A percentile compares a stretch with the other conserved stretches of the same genome.
phyloP scores from a whole-genome alignment of 768 basidiomycete genomes.

The Suillus paluster region DNA sequence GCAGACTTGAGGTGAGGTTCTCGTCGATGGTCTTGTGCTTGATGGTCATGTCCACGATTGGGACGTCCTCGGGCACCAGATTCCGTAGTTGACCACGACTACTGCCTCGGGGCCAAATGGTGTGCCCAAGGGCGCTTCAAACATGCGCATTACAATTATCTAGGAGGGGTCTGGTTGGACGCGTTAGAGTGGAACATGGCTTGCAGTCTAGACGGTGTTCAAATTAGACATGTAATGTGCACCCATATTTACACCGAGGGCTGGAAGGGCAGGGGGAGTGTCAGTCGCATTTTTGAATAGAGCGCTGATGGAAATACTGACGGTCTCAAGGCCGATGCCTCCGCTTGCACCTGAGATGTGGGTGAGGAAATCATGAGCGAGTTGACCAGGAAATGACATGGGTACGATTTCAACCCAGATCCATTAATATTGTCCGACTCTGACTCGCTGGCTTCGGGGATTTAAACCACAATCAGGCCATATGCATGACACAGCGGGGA shows the following conservation, averaged over 20 bases:
- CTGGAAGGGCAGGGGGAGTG: constrained; percentile 36
- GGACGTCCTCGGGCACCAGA: constrained; percentile 49
- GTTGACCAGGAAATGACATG: constrained; percentile 18
- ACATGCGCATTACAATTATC: constrained; percentile 53
- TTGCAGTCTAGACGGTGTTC: constrained; percentile 42
- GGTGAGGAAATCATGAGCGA: not conserved
- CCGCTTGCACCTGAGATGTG: constrained; percentile 67
- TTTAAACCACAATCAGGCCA: too few species aligned
- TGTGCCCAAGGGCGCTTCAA: constrained; percentile 45
- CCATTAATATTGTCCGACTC: constrained; percentile 42
- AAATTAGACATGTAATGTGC: constrained; percentile 64
- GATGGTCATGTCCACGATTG: constrained; percentile 55
- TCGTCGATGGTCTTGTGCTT: constrained; percentile 57
- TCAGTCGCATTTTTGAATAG: not conserved
- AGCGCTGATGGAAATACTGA: constrained; percentile 41
- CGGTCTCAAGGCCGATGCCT: constrained; percentile 72
- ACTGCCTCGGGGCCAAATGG: too few species aligned
- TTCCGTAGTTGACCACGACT: constrained; percentile 61
- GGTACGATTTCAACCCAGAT: constrained; percentile 66
- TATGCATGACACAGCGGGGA: too few species aligned
- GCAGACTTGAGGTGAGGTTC: constrained; percentile 72
- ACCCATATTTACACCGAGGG: constrained; percentile 69
- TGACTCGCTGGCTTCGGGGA: too few species aligned
- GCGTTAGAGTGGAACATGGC: constrained; percentile 39
- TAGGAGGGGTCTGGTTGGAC: constrained; percentile 65